Evolutionary conservation across 441 rosid genomes (phyloP).

Genomic region (Arabidopsis hybrid): DNA sequence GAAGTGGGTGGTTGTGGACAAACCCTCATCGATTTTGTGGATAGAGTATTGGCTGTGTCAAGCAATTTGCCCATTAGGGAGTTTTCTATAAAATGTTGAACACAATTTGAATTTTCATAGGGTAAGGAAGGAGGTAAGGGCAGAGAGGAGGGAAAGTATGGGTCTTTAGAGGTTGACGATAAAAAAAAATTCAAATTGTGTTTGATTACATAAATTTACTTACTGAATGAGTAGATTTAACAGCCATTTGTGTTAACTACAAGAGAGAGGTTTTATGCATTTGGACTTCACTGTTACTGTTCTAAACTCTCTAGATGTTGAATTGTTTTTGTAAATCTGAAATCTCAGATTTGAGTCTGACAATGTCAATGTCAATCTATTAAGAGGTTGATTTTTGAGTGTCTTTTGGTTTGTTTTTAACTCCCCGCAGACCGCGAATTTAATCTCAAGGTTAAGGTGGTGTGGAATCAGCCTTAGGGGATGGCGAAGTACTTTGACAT

Average conservation of each 20-base stretch:
- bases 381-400: background rate
- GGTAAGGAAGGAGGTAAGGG: too few species aligned
- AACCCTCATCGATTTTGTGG: background rate
- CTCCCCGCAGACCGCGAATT: background rate
- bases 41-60: background rate
- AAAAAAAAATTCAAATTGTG: too few species aligned
- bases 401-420: background rate
- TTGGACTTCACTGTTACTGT: background rate
- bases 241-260: background rate
- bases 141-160: too few species aligned
- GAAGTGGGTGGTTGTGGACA: background rate
- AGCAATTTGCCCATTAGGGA: background rate
- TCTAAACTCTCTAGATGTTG: background rate
- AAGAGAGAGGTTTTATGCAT: background rate
- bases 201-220: too few species aligned
- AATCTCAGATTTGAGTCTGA: background rate
- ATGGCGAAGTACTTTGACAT: constrained; percentile 69
- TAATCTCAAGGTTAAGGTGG: background rate
- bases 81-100: background rate
- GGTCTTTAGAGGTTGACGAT: too few species aligned
- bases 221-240: background rate
- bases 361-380: background rate
- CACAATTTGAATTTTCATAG: too few species aligned
- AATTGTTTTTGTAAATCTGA: background rate
- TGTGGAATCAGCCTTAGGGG: background rate